Evolutionary conservation across 805 yeast species (phyloP).

Genomic region (Yamadazyma nakazawae): DNA sequence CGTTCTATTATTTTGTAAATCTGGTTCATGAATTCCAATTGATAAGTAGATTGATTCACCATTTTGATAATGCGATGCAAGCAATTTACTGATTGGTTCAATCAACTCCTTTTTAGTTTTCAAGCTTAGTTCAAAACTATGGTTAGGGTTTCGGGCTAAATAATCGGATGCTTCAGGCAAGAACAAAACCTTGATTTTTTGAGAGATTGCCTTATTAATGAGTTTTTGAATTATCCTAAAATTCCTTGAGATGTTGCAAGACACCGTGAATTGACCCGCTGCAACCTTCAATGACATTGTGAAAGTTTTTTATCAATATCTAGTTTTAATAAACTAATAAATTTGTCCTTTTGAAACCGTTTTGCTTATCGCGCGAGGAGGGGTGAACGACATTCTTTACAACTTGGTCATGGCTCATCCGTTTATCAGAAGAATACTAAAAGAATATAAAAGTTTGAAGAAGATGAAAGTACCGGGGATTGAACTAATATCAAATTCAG

Average conservation of each 20-base stretch:
- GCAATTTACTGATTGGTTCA: slow-evolving; percentile 42
- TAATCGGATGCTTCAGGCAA: slow-evolving; percentile 95
- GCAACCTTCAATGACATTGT: slow-evolving; percentile 11
- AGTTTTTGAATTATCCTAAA: slow-evolving; percentile 56
- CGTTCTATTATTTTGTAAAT: slow-evolving; percentile 34
- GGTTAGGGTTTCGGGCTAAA: slow-evolving; percentile 64
- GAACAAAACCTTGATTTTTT: slow-evolving; percentile 66
- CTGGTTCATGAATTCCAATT: slow-evolving; percentile 88
- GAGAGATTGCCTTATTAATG: slow-evolving; percentile 58
- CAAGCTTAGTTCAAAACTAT: slow-evolving; percentile 59
- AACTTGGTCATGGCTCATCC: slow-evolving; percentile 20
- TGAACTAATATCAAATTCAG: slow-evolving; percentile 17
- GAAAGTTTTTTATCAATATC: too few relatives aligned
- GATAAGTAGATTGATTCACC: slow-evolving; percentile 53
- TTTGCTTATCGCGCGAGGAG: not conserved
- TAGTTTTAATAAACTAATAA: too few relatives aligned
- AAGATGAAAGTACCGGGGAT: slow-evolving; percentile 21
- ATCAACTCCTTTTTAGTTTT: slow-evolving; percentile 36
- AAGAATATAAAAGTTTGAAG: slow-evolving; percentile 22
- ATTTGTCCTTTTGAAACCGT: not conserved
- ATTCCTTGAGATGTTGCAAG: slow-evolving; percentile 58
- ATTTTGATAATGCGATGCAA: slow-evolving; percentile 32
- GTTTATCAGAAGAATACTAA: slow-evolving; percentile 26
- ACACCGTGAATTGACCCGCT: slow-evolving; percentile 76
- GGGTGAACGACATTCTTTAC: not conserved